These are phyloP conservation scores for Ustilago curta DNA, from an alignment of 1,284 basidiomycete genomes.

Conservation along the genomic window DNA sequence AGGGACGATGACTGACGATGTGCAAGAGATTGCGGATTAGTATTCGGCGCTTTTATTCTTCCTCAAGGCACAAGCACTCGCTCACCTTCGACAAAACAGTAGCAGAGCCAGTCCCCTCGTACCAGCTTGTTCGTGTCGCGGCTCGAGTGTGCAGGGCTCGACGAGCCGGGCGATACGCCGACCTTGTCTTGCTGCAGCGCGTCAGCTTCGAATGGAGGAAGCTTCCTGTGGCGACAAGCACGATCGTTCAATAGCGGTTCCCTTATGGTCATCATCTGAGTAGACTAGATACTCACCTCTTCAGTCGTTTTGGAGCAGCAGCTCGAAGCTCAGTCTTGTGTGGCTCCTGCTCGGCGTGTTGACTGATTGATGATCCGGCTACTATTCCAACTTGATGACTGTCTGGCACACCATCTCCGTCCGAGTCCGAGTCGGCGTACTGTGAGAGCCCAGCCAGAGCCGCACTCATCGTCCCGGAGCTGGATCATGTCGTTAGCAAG, in stretches of 20 bases:
- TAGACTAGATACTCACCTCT: constrained; percentile 18
- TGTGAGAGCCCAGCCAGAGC: constrained; percentile 20
- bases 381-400: background rate
- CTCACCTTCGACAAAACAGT: constrained; percentile 50
- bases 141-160: background rate
- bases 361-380: background rate
- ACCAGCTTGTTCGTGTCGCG: constrained; percentile 5
- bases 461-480: constrained; percentile 19
- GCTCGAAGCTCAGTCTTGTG: background rate
- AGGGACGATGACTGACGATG: constrained; percentile 10
- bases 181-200: background rate
- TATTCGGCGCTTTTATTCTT: background rate
- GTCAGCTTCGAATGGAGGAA: constrained; percentile 27
- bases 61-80: background rate
- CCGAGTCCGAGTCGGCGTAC: constrained; percentile 32
- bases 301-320: constrained; percentile 3
- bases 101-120: constrained; percentile 52
- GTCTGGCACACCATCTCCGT: constrained; percentile 2
- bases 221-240: constrained; percentile 12
- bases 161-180: background rate
- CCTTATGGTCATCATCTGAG: background rate
- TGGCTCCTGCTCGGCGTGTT: background rate
- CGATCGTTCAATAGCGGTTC: background rate
- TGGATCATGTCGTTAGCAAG: background rate
- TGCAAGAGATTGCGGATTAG: background rate